Base-by-base conservation (phyloP, 2,329 filamentous ascomycete species). In the Aspergillus sergii region DNA sequence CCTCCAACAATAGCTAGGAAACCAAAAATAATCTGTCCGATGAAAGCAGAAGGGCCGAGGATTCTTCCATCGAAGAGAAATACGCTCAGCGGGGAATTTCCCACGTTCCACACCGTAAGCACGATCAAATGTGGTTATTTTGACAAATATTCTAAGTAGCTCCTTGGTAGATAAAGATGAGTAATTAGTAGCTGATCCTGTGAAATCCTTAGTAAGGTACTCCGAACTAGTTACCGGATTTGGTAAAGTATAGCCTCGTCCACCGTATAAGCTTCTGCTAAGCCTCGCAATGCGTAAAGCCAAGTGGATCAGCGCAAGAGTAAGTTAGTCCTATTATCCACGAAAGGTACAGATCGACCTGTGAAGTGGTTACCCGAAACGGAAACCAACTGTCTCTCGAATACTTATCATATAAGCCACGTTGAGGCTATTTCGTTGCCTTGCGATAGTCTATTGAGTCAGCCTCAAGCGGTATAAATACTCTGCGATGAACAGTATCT, bases 21-120 rank as follows among this genome's bases (percentile, higher is more conserved):
- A 41, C 4, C 4, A 19, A 41, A 39, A n/a, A 41, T 41, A n/a
- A 41, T 9, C 7, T 9, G 16, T 41, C 39, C 4, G 8, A 3
- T 9, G 39, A 9, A n/a, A 9, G 9, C 16, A n/a, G 7, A 6
- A 1, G 16, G 1, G 2, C 7, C 1, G 16, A n/a, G 16, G 12
- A n/a, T 41, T 9, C 39, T n/a, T 6, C 3, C 19, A 10, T 10
- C 6, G 19, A 3, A n/a, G 26, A 28, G 26, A 28, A 28, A 28
- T 6, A 5, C 7, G 8, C 39, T 14, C 7, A 41, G 39, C 2
- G 39, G n/a, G 16, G 8, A 10, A n/a, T 19, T 10, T 19, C 39
- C 4, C 16, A n/a, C 19, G 2, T 3, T 10, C 16, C 19, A 41
- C 7, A n/a, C 16, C 39, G 8, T n/a, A n/a, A 41, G 39, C 16